These are phyloP conservation scores for Rhodofomes roseus DNA, from an alignment of 1,284 basidiomycete species.

Conservation along the genomic window DNA sequence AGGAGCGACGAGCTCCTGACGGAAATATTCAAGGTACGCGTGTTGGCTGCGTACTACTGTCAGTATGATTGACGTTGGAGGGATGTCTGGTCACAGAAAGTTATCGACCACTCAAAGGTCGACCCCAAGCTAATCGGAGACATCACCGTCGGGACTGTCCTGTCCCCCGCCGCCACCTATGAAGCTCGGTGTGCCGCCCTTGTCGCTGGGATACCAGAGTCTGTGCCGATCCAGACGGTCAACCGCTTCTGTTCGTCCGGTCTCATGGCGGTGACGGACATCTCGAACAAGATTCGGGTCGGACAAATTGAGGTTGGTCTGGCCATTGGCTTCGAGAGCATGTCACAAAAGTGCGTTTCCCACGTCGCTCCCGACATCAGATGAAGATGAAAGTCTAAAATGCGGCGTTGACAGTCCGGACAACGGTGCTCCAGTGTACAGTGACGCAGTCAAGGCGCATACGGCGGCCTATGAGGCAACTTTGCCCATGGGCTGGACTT, in stretches of 20 bases:
- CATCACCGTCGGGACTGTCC: slow-evolving; percentile 74
- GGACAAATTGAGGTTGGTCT: slow-evolving; percentile 86
- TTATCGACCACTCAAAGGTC: slow-evolving; percentile 56
- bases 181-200: slow-evolving; percentile 73
- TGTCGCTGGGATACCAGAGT: slow-evolving; percentile 79
- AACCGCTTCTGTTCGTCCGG: slow-evolving; percentile 83
- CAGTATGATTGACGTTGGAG: neutral
- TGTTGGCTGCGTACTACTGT: neutral
- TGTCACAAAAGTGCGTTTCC: slow-evolving; percentile 67
- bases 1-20: slow-evolving; percentile 76
- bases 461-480: slow-evolving; percentile 23
- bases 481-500: slow-evolving; percentile 85
- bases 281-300: slow-evolving; percentile 77
- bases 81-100: slow-evolving; percentile 41
- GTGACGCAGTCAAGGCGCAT: slow-evolving; percentile 39
- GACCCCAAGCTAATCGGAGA: slow-evolving; percentile 73
- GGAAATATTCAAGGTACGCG: slow-evolving; percentile 68
- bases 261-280: slow-evolving; percentile 67
- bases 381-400: neutral
- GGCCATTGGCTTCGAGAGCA: slow-evolving; percentile 82
- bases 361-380: neutral
- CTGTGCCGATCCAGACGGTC: slow-evolving; percentile 70
- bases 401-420: slow-evolving; percentile 51
- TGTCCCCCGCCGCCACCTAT: slow-evolving; percentile 58
- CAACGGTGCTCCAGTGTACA: slow-evolving; percentile 55